Base-by-base conservation (phyloP, 768 basidiomycete species). In the Dacryopinax primogenitus region DNA sequence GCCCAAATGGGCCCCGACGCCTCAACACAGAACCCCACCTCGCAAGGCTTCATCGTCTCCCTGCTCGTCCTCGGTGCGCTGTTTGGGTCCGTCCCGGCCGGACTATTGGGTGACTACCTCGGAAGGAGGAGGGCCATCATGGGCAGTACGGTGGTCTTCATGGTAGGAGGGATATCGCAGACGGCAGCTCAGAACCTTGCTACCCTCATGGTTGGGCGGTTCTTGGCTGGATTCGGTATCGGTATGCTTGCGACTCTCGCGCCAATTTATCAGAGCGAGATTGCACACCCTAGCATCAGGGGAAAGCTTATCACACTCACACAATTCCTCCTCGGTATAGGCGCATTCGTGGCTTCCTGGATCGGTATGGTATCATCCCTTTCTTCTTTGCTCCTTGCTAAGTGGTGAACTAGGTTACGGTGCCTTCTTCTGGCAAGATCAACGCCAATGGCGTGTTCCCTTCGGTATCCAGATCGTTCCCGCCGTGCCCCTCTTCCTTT, bases 191-290 rank as follows among this genome's bases (percentile, higher is more conserved):
- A 62, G 21, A 65, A 65, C 30, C 12, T 45, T 7, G 64, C 39
- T 30, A 65, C 47, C 47, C 34, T 65, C 23, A 35, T 65, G 28
- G 51, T 51, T 7, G 81, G 81, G 1, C 76, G 81, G 1, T 82
- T 82, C 74, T 79, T 81, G 64, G 81, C 81, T 15, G 80, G 80
- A 15, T 77, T 77, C 65, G 78, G 77, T 9, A 75, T 79, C 7
- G 80, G 80, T 0, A 79, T 82, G 65, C 78, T 82, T 67, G 78
- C 80, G 7, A 79, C 81, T 70, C 72, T 81, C 18, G 79, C 80
- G 3, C 78, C 80, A 30, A 70, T 84, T 11, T 84, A 84, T 70
- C 82, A 84, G 72, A 78, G 82, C 18, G 82, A 83, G 72, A 83
- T 84, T 62, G 80, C 82, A 1, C 81, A 82, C 66, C 81, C 82